phyloP scores from a whole-genome alignment of 2,329 filamentous ascomycete genomes.

The Monosporascus cannonballus region DNA sequence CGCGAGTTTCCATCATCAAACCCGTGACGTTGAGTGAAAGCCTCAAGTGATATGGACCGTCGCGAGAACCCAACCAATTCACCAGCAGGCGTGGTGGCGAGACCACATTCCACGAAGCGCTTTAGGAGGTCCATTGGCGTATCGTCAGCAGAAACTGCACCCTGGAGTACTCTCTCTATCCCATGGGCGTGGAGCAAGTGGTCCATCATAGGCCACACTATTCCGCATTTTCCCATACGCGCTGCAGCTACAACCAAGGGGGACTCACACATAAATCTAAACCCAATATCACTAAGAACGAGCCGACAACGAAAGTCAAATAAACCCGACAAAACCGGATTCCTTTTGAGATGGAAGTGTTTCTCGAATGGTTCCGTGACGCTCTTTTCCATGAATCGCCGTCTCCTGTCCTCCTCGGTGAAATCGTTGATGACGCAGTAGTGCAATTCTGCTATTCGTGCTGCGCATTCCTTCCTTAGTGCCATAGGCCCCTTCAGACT shows the following conservation, averaged over 20 bases:
- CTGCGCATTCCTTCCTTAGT: slow-evolving; percentile 4
- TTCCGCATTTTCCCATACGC: slow-evolving; percentile 1
- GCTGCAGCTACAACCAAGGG: slow-evolving; percentile 15
- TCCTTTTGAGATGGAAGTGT: slow-evolving; percentile 13
- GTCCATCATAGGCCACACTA: slow-evolving; percentile 16
- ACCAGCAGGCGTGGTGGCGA: background rate
- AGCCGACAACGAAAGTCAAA: slow-evolving; percentile 19
- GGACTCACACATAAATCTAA: slow-evolving; percentile 12
- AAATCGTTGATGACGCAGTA: slow-evolving; percentile 15
- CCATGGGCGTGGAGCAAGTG: slow-evolving; percentile 8
- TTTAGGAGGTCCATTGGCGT: slow-evolving; percentile 2
- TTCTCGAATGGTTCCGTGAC: slow-evolving; percentile 9
- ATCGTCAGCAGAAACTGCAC: background rate
- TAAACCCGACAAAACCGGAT: slow-evolving; percentile 19
- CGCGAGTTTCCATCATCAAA: background rate
- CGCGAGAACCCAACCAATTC: background rate
- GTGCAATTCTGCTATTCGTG: slow-evolving; percentile 9
- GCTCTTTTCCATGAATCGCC: slow-evolving; percentile 6
- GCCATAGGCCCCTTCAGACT: slow-evolving; percentile 8
- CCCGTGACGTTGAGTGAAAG: slow-evolving; percentile 2
- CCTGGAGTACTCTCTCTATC: slow-evolving; percentile 4
- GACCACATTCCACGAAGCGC: slow-evolving; percentile 2
- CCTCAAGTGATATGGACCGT: slow-evolving; percentile 2
- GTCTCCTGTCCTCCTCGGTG: slow-evolving; percentile 12
- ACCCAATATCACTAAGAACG: slow-evolving; percentile 15